A percentile compares a stretch with the other conserved stretches of the same genome.
Evolutionary conservation across 441 rosid species (phyloP).

Genomic region (Geranium incanum): DNA sequence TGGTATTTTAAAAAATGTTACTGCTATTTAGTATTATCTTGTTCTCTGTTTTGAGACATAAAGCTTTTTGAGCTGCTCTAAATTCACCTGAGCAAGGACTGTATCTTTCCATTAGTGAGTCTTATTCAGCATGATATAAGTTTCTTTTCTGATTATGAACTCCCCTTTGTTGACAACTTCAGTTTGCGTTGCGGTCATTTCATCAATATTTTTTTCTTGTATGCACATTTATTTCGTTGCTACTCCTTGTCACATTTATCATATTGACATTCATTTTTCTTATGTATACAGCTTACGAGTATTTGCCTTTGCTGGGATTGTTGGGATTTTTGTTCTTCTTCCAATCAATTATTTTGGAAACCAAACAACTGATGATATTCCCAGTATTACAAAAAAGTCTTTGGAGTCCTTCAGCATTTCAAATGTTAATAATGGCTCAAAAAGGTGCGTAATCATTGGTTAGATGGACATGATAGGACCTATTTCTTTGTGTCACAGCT

Average conservation of each 20-base stretch:
- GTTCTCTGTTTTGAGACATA: background rate
- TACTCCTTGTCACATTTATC: background rate
- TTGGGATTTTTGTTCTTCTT: slow-evolving; percentile 69
- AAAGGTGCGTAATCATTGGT: slow-evolving; percentile 37
- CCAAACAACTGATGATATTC: slow-evolving; percentile 49
- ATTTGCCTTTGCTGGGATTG: slow-evolving; percentile 51
- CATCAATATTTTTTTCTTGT: background rate
- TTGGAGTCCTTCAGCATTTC: slow-evolving; percentile 77
- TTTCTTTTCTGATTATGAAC: background rate
- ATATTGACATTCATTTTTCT: background rate
- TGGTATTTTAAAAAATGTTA: background rate
- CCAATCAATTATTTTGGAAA: slow-evolving; percentile 76
- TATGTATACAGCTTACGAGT: slow-evolving; percentile 55
- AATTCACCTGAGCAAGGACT: background rate
- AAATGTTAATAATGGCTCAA: slow-evolving; percentile 76
- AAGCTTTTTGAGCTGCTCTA: background rate
- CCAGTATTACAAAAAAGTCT: slow-evolving; percentile 55
- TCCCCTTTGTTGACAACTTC: background rate
- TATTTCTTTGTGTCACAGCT: slow-evolving; percentile 8
- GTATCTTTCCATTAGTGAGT: background rate
- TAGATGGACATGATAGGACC: slow-evolving; percentile 1
- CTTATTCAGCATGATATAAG: background rate
- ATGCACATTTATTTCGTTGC: background rate
- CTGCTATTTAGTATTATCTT: background rate
- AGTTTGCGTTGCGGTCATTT: background rate